A percentile compares a stretch with the other conserved stretches of the same genome.
phyloP scores from a whole-genome alignment of 148 eudicot genomes.

The Rhododendron kiyosumense region DNA sequence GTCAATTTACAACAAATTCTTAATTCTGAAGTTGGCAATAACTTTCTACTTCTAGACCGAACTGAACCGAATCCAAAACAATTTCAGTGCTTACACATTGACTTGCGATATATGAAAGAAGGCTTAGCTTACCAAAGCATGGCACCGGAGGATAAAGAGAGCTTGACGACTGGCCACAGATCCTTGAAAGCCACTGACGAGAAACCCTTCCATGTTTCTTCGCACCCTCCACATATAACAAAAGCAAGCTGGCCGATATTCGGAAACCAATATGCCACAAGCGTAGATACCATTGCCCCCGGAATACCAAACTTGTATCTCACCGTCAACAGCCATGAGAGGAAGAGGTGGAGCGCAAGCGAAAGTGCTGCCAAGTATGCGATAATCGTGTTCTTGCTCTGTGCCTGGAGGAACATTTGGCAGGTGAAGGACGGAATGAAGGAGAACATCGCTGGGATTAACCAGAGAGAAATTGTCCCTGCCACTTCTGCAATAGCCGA shows the following conservation, averaged over 20 bases:
- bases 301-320: conserved; percentile 23
- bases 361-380: conserved; percentile 9
- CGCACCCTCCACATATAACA: conserved; percentile 24
- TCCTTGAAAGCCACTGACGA: conserved; percentile 28
- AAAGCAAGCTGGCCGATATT: conserved; percentile 23
- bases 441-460: not conserved
- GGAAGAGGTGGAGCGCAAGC: conserved; percentile 16
- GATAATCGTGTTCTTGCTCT: conserved; percentile 11
- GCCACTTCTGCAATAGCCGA: conserved; percentile 1
- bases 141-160: conserved; percentile 34
- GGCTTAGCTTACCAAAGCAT: conserved; percentile 31
- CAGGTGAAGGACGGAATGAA: conserved; percentile 5
- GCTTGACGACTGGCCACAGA: conserved; percentile 26
- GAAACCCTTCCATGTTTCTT: conserved; percentile 36
- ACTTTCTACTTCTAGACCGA: too few relatives aligned
- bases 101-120: not conserved
- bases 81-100: not conserved
- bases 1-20: too few relatives aligned
- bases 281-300: conserved; percentile 28
- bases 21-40: too few relatives aligned
- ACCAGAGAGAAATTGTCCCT: not conserved
- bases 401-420: conserved; percentile 7
- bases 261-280: conserved; percentile 28
- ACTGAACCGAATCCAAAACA: too few relatives aligned
- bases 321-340: conserved; percentile 34